Evolutionary conservation across 257 asterid genomes (phyloP).

Genomic region (Rehmannia glutinosa): DNA sequence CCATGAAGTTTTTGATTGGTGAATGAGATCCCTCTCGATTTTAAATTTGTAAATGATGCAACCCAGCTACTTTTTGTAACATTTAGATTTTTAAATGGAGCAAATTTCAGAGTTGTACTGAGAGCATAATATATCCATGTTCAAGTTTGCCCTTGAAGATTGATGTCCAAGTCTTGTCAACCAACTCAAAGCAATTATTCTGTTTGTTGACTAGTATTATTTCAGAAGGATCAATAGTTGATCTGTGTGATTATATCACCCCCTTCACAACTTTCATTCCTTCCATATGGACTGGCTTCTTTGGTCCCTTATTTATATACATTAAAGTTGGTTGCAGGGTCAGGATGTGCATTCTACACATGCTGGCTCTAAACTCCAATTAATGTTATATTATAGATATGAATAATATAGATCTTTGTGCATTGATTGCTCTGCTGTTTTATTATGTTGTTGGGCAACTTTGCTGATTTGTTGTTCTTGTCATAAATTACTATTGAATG

Average conservation of each 20-base stretch:
- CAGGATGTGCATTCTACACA: not conserved
- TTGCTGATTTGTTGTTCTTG: slow-evolving; percentile 2
- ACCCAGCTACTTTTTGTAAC: not conserved
- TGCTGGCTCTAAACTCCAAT: not conserved
- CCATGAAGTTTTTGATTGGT: not conserved
- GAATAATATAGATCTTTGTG: not conserved
- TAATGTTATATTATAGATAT: not conserved
- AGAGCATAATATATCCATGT: not conserved
- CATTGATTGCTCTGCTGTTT: not conserved
- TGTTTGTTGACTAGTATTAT: not conserved
- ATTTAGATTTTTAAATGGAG: not conserved
- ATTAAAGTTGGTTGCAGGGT: not conserved
- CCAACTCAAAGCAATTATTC: not conserved
- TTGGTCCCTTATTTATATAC: not conserved
- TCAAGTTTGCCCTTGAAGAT: not conserved
- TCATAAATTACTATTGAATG: slow-evolving; percentile 6
- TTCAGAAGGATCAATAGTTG: not conserved
- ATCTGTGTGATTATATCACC: not conserved
- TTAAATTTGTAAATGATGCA: slow-evolving; percentile 2
- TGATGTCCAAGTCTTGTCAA: not conserved
- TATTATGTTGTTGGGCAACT: not conserved
- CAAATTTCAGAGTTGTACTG: not conserved
- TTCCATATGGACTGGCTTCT: not conserved
- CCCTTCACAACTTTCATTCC: not conserved
- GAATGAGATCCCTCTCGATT: not conserved